A percentile compares a stretch with the other conserved stretches of the same genome.
Evolutionary conservation across 108 stramenopile species (phyloP).

Genomic region (Stephanodiscus minutulus): DNA sequence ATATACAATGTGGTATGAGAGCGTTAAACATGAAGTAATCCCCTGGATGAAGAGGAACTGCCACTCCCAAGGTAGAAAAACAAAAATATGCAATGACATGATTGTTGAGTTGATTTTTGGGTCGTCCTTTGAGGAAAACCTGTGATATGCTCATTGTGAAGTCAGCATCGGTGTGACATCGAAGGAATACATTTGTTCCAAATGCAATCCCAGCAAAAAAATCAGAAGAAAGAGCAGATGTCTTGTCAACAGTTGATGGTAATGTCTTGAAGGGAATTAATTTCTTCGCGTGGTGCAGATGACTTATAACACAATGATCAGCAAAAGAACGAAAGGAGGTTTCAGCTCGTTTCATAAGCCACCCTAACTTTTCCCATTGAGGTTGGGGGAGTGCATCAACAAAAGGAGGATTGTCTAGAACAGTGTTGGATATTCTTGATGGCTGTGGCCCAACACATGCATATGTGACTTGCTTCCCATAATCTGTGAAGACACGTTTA

Average conservation of each 20-base stretch:
- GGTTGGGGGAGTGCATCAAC: too few species aligned
- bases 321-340: not conserved
- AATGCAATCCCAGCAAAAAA: constrained; percentile 1
- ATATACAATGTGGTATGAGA: not conserved
- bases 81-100: not conserved
- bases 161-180: constrained; percentile 3
- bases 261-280: not conserved
- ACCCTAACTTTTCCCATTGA: too few species aligned
- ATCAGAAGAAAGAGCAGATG: not conserved
- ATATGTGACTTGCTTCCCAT: too few species aligned
- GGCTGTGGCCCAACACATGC: too few species aligned
- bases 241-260: not conserved
- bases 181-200: constrained; percentile 1
- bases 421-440: too few species aligned
- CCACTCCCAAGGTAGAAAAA: not conserved
- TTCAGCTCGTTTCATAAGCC: too few species aligned
- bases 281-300: not conserved
- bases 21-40: not conserved
- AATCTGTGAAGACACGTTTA: too few species aligned
- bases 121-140: not conserved
- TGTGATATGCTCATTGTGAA: not conserved
- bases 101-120: not conserved
- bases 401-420: too few species aligned
- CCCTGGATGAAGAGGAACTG: not conserved
- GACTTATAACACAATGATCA: not conserved